Percentiles rank a stretch among this genome's conserved stretches.
Evolutionary conservation across 768 basidiomycete species (phyloP).

Genomic region (Russula abietina): DNA sequence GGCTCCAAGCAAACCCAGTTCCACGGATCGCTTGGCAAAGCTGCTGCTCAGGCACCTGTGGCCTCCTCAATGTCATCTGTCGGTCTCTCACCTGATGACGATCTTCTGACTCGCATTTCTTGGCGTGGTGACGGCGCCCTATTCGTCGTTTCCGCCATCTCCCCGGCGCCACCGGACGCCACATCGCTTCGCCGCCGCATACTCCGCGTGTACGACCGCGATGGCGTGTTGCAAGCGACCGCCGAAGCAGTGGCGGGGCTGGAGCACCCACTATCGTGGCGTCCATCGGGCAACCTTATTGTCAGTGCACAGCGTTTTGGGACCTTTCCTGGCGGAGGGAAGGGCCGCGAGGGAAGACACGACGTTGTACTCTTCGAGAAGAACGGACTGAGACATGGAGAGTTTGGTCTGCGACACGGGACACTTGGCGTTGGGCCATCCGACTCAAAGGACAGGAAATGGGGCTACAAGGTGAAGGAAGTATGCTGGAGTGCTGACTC

Average conservation of each 20-base stretch:
- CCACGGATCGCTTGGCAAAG: slow-evolving; percentile 90
- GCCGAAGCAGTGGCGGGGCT: slow-evolving; percentile 79
- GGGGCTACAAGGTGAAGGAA: slow-evolving; percentile 71
- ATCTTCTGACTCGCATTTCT: slow-evolving; percentile 63
- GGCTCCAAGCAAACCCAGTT: slow-evolving; percentile 96
- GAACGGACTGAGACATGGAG: slow-evolving; percentile 89
- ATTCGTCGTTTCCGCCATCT: slow-evolving; percentile 64
- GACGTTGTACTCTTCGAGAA: slow-evolving; percentile 93
- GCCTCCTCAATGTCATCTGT: slow-evolving; percentile 35
- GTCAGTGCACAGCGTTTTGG: slow-evolving; percentile 79
- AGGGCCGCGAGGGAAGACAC: slow-evolving; percentile 61
- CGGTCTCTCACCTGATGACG: slow-evolving; percentile 64
- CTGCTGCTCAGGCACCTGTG: slow-evolving; percentile 53
- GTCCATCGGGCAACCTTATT: slow-evolving; percentile 84
- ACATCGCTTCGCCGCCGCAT: slow-evolving; percentile 42
- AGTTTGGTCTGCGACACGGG: slow-evolving; percentile 61
- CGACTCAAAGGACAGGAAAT: slow-evolving; percentile 36
- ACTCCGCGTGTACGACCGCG: slow-evolving; percentile 70
- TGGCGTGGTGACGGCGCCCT: slow-evolving; percentile 93
- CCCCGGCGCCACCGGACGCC: slow-evolving; percentile 24
- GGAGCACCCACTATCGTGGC: slow-evolving; percentile 76
- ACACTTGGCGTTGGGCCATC: slow-evolving; percentile 25
- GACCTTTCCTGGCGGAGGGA: slow-evolving; percentile 54
- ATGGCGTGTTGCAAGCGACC: slow-evolving; percentile 72
- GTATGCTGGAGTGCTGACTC: slow-evolving; percentile 88